phyloP scores from a whole-genome alignment of 73 alveolate genomes.

The Paramecium bursaria region DNA sequence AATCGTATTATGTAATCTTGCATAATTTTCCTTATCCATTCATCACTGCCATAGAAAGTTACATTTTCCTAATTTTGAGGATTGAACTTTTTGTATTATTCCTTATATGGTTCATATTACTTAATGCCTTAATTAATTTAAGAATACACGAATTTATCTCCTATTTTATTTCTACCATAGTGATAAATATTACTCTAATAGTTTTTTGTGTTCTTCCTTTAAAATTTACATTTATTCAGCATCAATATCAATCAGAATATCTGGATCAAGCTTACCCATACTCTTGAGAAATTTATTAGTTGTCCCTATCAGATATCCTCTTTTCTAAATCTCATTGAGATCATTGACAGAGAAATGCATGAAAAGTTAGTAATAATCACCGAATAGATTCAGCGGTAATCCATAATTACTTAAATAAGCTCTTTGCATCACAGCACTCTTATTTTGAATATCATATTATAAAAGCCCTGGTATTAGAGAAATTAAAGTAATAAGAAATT shows the following conservation, averaged over 20 bases:
- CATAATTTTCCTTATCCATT: constrained; percentile 55
- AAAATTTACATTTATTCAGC: neutral
- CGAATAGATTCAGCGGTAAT: constrained; percentile 59
- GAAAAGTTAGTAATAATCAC: constrained; percentile 28
- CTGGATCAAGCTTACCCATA: constrained; percentile 35
- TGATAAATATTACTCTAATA: constrained; percentile 1
- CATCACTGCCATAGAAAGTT: constrained; percentile 64
- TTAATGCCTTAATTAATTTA: constrained; percentile 51
- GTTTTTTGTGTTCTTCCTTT: constrained; percentile 52
- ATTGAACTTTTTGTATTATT: constrained; percentile 11
- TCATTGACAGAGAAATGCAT: constrained; percentile 59
- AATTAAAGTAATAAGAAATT: constrained; percentile 55
- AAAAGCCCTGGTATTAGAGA: constrained; percentile 64
- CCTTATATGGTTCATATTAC: constrained; percentile 12
- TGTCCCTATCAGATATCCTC: constrained; percentile 67
- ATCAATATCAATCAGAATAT: constrained; percentile 56
- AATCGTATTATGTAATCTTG: neutral
- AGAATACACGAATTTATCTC: constrained; percentile 43
- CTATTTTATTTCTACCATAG: constrained; percentile 14
- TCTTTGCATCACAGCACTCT: neutral
- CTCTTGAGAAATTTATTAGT: constrained; percentile 55
- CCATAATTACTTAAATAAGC: constrained; percentile 58
- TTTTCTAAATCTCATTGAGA: constrained; percentile 4
- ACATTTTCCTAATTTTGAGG: constrained; percentile 13
- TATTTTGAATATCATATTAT: constrained; percentile 33